phyloP scores from a whole-genome alignment of 352 stramenopile species.

The Globisporangium solare region DNA sequence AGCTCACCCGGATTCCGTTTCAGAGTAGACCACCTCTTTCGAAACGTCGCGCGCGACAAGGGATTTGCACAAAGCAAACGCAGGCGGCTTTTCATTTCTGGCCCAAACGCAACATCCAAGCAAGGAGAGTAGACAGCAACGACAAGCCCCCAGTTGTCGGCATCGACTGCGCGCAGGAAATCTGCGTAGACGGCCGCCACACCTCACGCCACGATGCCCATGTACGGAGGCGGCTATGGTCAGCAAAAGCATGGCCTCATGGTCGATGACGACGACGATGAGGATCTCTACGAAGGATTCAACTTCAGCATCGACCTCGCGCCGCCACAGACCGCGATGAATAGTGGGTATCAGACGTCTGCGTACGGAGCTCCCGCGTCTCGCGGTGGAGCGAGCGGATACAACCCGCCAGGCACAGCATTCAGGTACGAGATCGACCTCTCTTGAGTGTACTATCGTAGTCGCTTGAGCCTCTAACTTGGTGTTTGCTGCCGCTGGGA shows the following conservation, averaged over 20 bases:
- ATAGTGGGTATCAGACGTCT: constrained; percentile 46
- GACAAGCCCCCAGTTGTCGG: background rate
- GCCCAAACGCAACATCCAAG: no score
- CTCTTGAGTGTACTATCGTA: no score
- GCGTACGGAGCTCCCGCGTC: constrained; percentile 54
- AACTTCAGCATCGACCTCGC: constrained; percentile 86
- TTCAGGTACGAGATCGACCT: constrained; percentile 38
- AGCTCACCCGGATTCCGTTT: constrained; percentile 3
- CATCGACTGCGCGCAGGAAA: no score
- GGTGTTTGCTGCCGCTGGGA: no score
- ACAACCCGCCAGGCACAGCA: constrained; percentile 62
- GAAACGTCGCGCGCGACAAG: constrained; percentile 6
- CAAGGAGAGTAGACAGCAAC: background rate
- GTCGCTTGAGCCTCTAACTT: no score
- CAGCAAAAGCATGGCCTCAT: constrained; percentile 57
- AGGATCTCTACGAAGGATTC: constrained; percentile 89
- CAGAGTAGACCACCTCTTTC: background rate
- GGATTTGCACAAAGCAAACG: background rate
- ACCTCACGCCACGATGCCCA: constrained; percentile 13
- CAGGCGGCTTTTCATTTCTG: constrained; percentile 3
- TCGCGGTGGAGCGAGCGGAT: constrained; percentile 30
- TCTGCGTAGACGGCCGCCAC: no score
- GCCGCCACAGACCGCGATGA: constrained; percentile 62
- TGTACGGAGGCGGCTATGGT: constrained; percentile 43
- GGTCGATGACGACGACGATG: constrained; percentile 75